Conservation (phyloP, 768 basidiomycete genomes). For the Trametes coccinea region DNA sequence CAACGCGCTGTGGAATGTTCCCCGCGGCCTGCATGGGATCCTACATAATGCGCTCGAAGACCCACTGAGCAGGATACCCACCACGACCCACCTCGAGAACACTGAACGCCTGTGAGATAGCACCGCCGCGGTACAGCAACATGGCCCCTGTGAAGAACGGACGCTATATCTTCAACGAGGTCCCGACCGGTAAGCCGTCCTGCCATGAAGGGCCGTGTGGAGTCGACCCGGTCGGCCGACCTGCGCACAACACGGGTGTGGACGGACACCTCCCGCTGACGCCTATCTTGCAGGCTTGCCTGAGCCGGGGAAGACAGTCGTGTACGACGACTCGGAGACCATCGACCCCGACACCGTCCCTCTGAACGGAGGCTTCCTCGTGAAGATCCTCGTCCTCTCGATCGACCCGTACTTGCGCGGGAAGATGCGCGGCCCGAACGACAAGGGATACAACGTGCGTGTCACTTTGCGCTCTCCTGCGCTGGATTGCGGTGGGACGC, state of each 20-base stretch:
- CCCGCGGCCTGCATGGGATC: too few species aligned
- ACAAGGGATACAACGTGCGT: slow-evolving; percentile 22
- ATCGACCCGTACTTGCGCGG: slow-evolving; percentile 26
- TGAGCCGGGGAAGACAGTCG: slow-evolving; percentile 32
- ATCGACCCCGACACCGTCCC: slow-evolving; percentile 31
- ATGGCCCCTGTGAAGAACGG: slow-evolving; percentile 33
- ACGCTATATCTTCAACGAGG: slow-evolving; percentile 31
- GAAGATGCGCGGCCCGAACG: slow-evolving; percentile 20
- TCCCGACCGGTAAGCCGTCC: slow-evolving; percentile 26
- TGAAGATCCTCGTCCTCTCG: slow-evolving; percentile 30
- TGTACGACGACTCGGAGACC: slow-evolving; percentile 28
- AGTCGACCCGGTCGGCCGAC: too few species aligned
- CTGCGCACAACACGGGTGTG: too few species aligned
- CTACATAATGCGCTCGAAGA: too few species aligned
- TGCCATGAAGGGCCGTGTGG: background rate
- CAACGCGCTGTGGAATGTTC: too few species aligned
- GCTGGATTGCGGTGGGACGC: background rate
- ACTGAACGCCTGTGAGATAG: too few species aligned
- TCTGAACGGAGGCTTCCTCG: slow-evolving; percentile 32
- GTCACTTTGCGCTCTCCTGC: too few species aligned
- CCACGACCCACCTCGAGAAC: too few species aligned
- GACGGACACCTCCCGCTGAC: background rate
- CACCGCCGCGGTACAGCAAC: background rate
- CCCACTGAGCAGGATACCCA: too few species aligned
- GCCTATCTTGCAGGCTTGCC: slow-evolving; percentile 27